phyloP scores from a whole-genome alignment of 805 yeast genomes.

The Kazachstania africana region DNA sequence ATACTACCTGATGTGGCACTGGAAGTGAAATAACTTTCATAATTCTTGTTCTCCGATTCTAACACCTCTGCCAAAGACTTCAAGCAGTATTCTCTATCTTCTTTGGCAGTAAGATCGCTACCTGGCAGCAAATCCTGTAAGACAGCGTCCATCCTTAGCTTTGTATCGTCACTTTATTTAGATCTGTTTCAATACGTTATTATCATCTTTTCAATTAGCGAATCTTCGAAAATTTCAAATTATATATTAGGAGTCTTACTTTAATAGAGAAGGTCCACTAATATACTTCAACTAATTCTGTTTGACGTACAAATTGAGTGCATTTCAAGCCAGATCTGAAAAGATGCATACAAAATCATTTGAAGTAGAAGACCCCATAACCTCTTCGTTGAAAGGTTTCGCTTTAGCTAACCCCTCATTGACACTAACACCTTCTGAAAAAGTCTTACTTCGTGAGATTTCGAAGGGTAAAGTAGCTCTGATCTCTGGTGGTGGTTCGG shows the following conservation, averaged over 20 bases:
- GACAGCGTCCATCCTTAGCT: conserved; percentile 3
- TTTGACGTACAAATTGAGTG: no score
- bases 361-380: conserved; percentile 29
- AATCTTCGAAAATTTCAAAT: no score
- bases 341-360: conserved; percentile 25
- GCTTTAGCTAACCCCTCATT: conserved; percentile 29
- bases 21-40: conserved; percentile 31
- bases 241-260: no score
- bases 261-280: no score
- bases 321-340: no score
- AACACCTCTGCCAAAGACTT: conserved; percentile 30
- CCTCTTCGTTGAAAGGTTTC: conserved; percentile 29
- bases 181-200: no score
- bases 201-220: no score
- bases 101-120: not conserved
- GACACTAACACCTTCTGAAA: conserved; percentile 28
- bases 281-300: no score
- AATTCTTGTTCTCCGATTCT: conserved; percentile 38
- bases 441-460: conserved; percentile 27
- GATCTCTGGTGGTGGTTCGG: conserved; percentile 89
- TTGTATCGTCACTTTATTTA: no score
- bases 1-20: conserved; percentile 26
- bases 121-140: conserved; percentile 1
- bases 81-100: conserved; percentile 19
- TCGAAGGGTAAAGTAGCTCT: conserved; percentile 47